phyloP scores from a whole-genome alignment of 768 basidiomycete species.

The Leucocoprinus leucothites region DNA sequence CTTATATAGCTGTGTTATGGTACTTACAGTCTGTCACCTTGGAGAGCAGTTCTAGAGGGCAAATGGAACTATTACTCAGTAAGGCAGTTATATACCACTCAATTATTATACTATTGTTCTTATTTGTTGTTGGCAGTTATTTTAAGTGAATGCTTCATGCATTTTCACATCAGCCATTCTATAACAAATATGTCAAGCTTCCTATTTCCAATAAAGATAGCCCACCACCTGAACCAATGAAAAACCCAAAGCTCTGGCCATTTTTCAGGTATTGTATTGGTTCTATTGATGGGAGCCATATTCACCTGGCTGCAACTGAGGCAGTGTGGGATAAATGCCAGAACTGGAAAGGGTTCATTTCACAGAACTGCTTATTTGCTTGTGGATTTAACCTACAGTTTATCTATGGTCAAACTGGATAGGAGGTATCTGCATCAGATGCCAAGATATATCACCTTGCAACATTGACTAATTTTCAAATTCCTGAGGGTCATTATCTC shows the following conservation, averaged over 20 bases:
- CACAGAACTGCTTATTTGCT: constrained; percentile 34
- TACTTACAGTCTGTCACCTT: constrained; percentile 13
- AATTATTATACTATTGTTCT: no score
- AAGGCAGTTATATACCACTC: no score
- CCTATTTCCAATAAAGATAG: constrained; percentile 13
- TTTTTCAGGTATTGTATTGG: constrained; percentile 28
- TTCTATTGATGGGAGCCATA: constrained; percentile 29
- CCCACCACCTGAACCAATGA: constrained; percentile 10
- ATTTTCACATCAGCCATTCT: constrained; percentile 14
- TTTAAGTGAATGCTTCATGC: constrained; percentile 10
- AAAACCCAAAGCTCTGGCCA: constrained; percentile 26
- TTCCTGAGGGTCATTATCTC: constrained; percentile 26
- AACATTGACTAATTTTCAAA: constrained; percentile 4
- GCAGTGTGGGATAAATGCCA: constrained; percentile 8
- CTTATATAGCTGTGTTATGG: constrained; percentile 21
- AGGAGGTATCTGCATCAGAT: constrained; percentile 37
- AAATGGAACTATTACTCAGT: no score
- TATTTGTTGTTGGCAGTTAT: no score
- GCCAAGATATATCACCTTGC: constrained; percentile 18
- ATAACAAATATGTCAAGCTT: constrained; percentile 15
- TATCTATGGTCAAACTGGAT: constrained; percentile 31
- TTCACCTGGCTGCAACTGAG: constrained; percentile 16
- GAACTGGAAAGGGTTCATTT: constrained; percentile 26
- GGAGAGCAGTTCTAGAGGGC: no score
- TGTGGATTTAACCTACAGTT: constrained; percentile 30